Evolutionary conservation across 2,329 filamentous ascomycete species (phyloP).

Genomic region (Ophiocordyceps australis): DNA sequence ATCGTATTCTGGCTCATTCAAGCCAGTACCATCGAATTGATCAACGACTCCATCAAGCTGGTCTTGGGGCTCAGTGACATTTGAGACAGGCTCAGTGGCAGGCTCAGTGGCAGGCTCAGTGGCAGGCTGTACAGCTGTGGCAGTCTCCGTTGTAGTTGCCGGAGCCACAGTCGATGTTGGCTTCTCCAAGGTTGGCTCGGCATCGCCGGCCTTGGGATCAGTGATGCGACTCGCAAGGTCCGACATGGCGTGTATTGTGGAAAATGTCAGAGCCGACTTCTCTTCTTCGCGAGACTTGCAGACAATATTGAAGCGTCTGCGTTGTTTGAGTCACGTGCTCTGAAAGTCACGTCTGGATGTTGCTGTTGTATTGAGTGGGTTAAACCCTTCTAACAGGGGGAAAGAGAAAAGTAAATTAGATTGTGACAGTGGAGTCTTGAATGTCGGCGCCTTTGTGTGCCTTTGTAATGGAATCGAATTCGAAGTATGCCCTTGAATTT

Average conservation of each 20-base stretch:
- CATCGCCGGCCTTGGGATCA: slow-evolving; percentile 16
- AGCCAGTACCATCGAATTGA: slow-evolving; percentile 26
- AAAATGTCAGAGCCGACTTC: not conserved
- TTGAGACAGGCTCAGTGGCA: slow-evolving; percentile 3
- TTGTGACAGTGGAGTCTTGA: no score
- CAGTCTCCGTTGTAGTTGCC: not conserved
- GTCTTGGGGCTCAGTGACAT: slow-evolving; percentile 9
- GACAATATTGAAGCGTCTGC: no score
- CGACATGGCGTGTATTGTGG: slow-evolving; percentile 16
- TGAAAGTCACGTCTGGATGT: no score
- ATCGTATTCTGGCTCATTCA: slow-evolving; percentile 61
- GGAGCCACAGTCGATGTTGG: slow-evolving; percentile 5
- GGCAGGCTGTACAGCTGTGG: slow-evolving; percentile 4
- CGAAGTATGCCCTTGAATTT: no score
- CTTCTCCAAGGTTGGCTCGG: slow-evolving; percentile 4
- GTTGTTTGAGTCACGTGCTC: no score
- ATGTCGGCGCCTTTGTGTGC: no score
- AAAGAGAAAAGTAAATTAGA: no score
- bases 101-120: not conserved
- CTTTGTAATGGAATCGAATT: no score
- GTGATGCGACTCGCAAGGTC: slow-evolving; percentile 34
- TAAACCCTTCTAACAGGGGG: no score
- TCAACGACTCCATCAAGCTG: slow-evolving; percentile 19
- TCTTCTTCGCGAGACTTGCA: no score
- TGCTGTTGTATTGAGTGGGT: no score